Evolutionary conservation across 2,329 filamentous ascomycete species (phyloP).

Genomic region (Ophiostoma pallidulum): DNA sequence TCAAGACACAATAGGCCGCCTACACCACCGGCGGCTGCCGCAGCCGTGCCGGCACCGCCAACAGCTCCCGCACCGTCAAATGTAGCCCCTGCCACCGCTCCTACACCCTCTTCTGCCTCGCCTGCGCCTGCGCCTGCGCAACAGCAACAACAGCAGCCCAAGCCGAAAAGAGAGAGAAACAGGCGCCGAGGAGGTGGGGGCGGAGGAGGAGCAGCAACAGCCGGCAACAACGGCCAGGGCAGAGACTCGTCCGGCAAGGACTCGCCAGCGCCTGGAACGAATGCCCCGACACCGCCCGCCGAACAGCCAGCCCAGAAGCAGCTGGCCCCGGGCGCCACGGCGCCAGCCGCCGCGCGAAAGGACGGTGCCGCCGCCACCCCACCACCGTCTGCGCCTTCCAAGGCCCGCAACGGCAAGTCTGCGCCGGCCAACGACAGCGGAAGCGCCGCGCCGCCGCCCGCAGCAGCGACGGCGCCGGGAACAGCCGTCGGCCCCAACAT

Average conservation of each 20-base stretch:
- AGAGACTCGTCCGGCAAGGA: not conserved
- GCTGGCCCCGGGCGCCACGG: not conserved
- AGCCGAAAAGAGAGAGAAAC: not conserved
- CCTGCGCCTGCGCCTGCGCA: not conserved
- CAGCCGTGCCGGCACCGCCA: not conserved
- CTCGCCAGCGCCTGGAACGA: slow-evolving; percentile 8
- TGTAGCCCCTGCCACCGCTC: not conserved
- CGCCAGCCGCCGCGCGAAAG: too few species aligned
- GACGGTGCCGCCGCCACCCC: too few species aligned
- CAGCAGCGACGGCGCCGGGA: not conserved
- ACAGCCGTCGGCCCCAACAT: slow-evolving; percentile 19
- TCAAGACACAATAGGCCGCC: slow-evolving; percentile 16
- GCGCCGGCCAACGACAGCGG: too few species aligned
- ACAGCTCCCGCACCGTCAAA: not conserved
- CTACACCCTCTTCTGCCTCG: not conserved
- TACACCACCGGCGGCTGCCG: slow-evolving; percentile 8
- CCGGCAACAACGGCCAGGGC: not conserved
- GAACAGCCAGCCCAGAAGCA: slow-evolving; percentile 4
- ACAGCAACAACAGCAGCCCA: not conserved
- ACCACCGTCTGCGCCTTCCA: too few species aligned
- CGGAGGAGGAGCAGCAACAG: not conserved
- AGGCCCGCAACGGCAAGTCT: not conserved
- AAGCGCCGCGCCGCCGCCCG: not conserved
- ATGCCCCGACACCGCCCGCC: slow-evolving; percentile 8
- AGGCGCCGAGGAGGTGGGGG: not conserved